Base-by-base conservation (phyloP, 2,329 filamentous ascomycete species). In the Clonostachys rhizophaga region DNA sequence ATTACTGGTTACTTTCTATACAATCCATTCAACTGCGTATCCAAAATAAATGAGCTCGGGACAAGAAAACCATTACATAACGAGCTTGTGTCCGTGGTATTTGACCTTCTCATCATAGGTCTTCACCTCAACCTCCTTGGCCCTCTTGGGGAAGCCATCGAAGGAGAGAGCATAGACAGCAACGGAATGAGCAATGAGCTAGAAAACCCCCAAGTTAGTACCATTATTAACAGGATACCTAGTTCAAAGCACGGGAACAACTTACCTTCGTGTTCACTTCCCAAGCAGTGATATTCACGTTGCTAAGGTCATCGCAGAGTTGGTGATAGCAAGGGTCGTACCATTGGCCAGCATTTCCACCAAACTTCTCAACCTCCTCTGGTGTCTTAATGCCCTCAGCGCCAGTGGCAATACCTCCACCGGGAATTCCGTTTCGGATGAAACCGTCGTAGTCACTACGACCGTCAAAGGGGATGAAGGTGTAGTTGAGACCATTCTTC, bases 361-460 rank as follows among this genome's bases (percentile, higher is more conserved):
- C 87, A 61, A 90, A 92, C 66, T 81, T 66, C 39, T 68, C 70
- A 3, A 67, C 78, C 60, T 91, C 84, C 34, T 81, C 74, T 44
- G 75, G 67, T 0, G 86, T 89, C 78, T 91, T 91, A 67, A 88
- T 63, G 12, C 79, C 85, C 64, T 91, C 87, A 2, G 88, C 88
- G 37, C 88, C 88, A 3, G 87, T 90, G 47, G 87, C 86, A 50
- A 91, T 81, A 33, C 88, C 88, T 20, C 88, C 87, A 1, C 81
- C 81, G 0, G 88, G 85, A 40, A 91, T 89, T 4, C 84, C 84
- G 47, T 79, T 75, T 35, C 80, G 75, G 57, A 91, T 85, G 69
- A 92, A 91, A 2, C 81, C 84, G 44, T 84, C 86, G 56, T 92
- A 92, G 65, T 94, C 89, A 52, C 84, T 89, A 49, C 88, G 83